Evolutionary conservation across 345 rosid species (phyloP).

Genomic region (Garcia nutans): DNA sequence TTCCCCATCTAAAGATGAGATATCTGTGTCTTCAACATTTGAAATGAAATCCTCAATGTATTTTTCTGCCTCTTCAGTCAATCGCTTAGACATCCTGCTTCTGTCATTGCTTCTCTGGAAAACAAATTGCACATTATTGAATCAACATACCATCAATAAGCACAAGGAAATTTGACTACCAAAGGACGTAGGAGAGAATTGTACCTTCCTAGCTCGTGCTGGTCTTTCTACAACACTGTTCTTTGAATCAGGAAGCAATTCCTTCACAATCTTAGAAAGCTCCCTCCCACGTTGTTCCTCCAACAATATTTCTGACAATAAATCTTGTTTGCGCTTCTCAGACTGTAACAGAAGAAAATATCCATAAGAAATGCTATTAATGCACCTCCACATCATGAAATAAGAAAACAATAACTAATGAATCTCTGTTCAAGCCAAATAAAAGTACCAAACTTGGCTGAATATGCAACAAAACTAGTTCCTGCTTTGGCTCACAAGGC

Average conservation of each 20-base stretch:
- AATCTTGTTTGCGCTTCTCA: conserved; percentile 69
- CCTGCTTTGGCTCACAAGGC: background rate
- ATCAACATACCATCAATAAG: background rate
- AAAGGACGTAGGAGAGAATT: conserved; percentile 1
- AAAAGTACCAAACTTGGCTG: background rate
- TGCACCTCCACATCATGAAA: background rate
- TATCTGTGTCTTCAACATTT: conserved; percentile 88
- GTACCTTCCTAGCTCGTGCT: conserved; percentile 50
- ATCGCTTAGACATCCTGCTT: conserved; percentile 62
- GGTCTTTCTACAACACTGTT: conserved; percentile 44
- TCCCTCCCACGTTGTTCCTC: conserved; percentile 69
- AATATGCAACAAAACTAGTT: conserved; percentile 2
- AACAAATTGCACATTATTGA: background rate
- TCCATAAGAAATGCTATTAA: background rate
- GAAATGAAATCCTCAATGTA: conserved; percentile 84
- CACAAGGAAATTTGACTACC: conserved; percentile 7
- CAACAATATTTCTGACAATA: conserved; percentile 62
- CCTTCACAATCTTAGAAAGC: conserved; percentile 58
- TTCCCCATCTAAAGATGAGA: conserved; percentile 91
- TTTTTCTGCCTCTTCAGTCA: conserved; percentile 88
- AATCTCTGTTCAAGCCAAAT: conserved; percentile 5
- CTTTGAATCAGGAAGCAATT: conserved; percentile 54
- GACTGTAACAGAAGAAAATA: conserved; percentile 48
- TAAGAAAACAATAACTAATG: background rate
- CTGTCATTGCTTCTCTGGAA: conserved; percentile 74